Conservation (phyloP, 2,329 filamentous ascomycete species). For the Botryotinia globosa region DNA sequence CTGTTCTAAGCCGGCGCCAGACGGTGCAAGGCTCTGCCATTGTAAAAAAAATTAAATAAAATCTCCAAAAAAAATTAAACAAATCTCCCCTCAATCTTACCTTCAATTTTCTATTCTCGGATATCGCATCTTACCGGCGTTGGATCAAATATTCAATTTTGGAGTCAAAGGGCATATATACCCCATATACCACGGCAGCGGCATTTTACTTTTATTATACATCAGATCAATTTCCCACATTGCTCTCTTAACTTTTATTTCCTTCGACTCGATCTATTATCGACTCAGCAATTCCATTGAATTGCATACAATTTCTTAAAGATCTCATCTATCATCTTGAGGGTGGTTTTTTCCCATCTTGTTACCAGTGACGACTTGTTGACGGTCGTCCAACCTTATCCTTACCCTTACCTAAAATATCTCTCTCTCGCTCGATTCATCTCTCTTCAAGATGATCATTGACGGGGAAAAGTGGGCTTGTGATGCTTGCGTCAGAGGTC, state of each 20-base stretch:
- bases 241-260: conserved; percentile 23
- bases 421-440: conserved; percentile 27
- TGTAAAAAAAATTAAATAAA: conserved; percentile 15
- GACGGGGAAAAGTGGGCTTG: conserved; percentile 98
- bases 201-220: conserved; percentile 23
- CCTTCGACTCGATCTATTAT: conserved; percentile 36
- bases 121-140: conserved; percentile 36
- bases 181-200: conserved; percentile 34
- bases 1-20: conserved; percentile 38
- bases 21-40: conserved; percentile 38
- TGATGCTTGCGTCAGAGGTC: conserved; percentile 87
- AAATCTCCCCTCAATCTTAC: conserved; percentile 25
- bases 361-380: conserved; percentile 20
- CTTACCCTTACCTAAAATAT: background rate
- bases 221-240: conserved; percentile 13
- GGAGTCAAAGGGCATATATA: conserved; percentile 33
- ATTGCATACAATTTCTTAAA: conserved; percentile 34
- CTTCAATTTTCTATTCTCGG: conserved; percentile 27
- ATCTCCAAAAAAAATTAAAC: background rate
- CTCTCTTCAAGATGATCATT: conserved; percentile 63
- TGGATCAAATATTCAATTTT: conserved; percentile 22
- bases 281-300: conserved; percentile 38
- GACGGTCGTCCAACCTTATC: conserved; percentile 31
- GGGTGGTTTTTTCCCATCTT: conserved; percentile 28
- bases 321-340: conserved; percentile 29